Evolutionary conservation across 768 basidiomycete species (phyloP).

Genomic region (Podaxis mareebaensis): DNA sequence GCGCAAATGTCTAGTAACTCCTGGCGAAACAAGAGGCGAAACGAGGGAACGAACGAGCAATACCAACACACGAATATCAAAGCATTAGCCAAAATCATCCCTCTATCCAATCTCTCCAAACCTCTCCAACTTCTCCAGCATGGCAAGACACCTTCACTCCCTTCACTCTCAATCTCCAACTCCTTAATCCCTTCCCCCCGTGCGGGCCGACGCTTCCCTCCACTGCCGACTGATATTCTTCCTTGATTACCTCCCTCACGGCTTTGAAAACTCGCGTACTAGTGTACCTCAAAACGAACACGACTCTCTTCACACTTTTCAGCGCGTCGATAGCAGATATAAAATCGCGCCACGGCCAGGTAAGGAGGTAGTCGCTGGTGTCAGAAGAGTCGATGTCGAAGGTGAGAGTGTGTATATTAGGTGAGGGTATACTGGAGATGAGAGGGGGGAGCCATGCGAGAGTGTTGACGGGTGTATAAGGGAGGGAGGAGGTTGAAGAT

Average conservation of each 20-base stretch:
- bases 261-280: not conserved
- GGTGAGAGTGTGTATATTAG: not conserved
- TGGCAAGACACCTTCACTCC: no score
- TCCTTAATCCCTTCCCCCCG: no score
- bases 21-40: no score
- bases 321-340: not conserved
- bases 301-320: not conserved
- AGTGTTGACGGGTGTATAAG: not conserved
- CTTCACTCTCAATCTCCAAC: no score
- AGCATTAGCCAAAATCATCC: no score
- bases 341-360: not conserved
- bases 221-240: not conserved
- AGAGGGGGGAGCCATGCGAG: not conserved
- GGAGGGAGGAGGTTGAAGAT: not conserved
- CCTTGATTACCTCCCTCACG: not conserved
- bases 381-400: not conserved
- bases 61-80: no score
- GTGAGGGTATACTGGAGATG: not conserved
- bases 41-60: no score
- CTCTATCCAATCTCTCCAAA: no score
- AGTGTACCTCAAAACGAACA: not conserved
- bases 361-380: not conserved
- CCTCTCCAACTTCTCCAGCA: no score
- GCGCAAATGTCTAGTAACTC: no score
- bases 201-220: no score